A percentile compares a stretch with the other conserved stretches of the same genome.
Evolutionary conservation across 2,329 filamentous ascomycete genomes (phyloP).

Genomic region (Aspergillus aculeatus): DNA sequence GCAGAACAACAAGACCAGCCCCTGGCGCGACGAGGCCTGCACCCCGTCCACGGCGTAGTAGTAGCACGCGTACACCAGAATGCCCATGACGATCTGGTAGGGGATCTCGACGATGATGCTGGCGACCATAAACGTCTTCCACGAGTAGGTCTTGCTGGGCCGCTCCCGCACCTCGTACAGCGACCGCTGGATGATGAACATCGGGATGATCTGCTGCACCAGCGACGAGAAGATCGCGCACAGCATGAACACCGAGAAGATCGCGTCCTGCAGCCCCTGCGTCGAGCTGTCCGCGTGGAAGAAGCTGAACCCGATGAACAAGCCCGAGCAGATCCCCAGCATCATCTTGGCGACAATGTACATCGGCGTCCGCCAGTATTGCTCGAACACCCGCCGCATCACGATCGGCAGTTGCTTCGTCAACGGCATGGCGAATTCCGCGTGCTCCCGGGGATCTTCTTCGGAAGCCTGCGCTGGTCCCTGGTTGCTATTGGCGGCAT

Average conservation of each 20-base stretch:
- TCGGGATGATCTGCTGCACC: conserved; percentile 62
- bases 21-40: conserved; percentile 65
- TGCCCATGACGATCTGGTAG: conserved; percentile 73
- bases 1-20: conserved; percentile 74
- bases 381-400: conserved; percentile 72
- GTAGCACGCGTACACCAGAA: conserved; percentile 74
- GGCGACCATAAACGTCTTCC: conserved; percentile 80
- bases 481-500: conserved; percentile 44
- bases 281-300: conserved; percentile 67
- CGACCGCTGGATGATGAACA: conserved; percentile 76
- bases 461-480: conserved; percentile 33
- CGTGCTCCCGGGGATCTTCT: conserved; percentile 56
- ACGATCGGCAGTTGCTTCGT: conserved; percentile 64
- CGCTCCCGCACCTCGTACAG: conserved; percentile 84
- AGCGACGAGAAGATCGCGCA: conserved; percentile 64
- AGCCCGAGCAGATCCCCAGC: conserved; percentile 60
- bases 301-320: conserved; percentile 83
- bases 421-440: conserved; percentile 77
- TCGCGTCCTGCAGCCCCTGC: conserved; percentile 79
- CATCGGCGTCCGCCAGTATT: conserved; percentile 83
- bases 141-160: conserved; percentile 78
- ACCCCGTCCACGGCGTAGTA: conserved; percentile 74
- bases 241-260: conserved; percentile 81
- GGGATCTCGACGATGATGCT: conserved; percentile 82
- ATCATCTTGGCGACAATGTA: conserved; percentile 80